These are phyloP conservation scores for Miscanthus lutarioriparius DNA, from an alignment of 176 grass and related monocot genomes.

Conservation along the genomic window DNA sequence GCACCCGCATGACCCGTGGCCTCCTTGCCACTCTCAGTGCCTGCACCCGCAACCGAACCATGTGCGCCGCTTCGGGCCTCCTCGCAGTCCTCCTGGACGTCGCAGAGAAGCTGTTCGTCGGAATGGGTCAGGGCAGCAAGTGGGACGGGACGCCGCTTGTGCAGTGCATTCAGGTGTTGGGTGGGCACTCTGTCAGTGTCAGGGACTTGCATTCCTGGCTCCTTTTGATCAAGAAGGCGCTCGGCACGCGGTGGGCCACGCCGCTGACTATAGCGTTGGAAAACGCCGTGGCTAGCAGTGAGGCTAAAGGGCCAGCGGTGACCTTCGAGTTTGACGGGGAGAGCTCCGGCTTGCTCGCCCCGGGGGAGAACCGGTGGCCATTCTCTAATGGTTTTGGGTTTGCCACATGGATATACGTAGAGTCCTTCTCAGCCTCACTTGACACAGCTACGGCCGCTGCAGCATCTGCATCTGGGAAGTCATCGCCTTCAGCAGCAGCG, in stretches of 20 bases:
- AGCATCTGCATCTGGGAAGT: slow-evolving; percentile 74
- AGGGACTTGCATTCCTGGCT: slow-evolving; percentile 87
- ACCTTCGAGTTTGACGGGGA: slow-evolving; percentile 92
- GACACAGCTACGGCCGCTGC: slow-evolving; percentile 57
- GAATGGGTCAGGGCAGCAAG: slow-evolving; percentile 47
- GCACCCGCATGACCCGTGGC: slow-evolving; percentile 74
- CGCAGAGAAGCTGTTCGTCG: slow-evolving; percentile 73
- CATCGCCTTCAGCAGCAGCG: slow-evolving; percentile 54
- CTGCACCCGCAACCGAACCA: slow-evolving; percentile 88
- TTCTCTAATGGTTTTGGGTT: slow-evolving; percentile 91
- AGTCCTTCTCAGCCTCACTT: slow-evolving; percentile 71
- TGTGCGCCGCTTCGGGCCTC: slow-evolving; percentile 84
- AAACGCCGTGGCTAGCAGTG: slow-evolving; percentile 78
- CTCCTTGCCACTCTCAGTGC: slow-evolving; percentile 73
- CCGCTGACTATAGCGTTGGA: slow-evolving; percentile 70
- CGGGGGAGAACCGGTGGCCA: slow-evolving; percentile 82
- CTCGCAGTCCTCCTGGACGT: slow-evolving; percentile 54
- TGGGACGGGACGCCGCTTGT: slow-evolving; percentile 74
- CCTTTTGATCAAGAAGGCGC: slow-evolving; percentile 61
- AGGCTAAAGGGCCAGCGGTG: slow-evolving; percentile 66
- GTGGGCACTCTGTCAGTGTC: slow-evolving; percentile 69
- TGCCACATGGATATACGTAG: slow-evolving; percentile 95
- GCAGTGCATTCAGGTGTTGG: slow-evolving; percentile 75
- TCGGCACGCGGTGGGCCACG: slow-evolving; percentile 65
- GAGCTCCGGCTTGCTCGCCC: slow-evolving; percentile 76